Evolutionary conservation across 2,329 filamentous ascomycete genomes (phyloP).

Genomic region (Exophiala phaeomuriformis): DNA sequence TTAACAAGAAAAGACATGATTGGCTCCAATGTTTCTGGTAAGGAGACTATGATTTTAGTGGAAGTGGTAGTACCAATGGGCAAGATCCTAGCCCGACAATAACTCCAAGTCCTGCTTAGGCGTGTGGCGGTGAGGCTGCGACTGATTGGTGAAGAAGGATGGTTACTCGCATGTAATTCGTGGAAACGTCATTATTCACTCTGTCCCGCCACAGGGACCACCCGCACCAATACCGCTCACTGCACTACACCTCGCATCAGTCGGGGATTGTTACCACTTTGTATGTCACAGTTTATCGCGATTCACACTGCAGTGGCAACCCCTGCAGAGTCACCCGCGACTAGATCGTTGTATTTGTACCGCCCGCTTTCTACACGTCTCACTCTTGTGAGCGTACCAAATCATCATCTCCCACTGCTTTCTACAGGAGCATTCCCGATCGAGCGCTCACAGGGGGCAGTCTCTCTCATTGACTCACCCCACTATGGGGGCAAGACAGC

Average conservation of each 20-base stretch:
- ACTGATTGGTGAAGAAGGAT: neutral
- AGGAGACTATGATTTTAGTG: too few relatives aligned
- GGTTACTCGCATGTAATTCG: neutral
- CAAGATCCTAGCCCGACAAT: too few relatives aligned
- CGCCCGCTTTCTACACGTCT: neutral
- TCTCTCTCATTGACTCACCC: constrained; percentile 1
- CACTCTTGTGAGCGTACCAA: neutral
- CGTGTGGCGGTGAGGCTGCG: too few relatives aligned
- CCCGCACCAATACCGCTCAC: too few relatives aligned
- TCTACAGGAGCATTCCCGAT: neutral
- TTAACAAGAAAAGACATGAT: too few relatives aligned
- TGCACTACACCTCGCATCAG: too few relatives aligned
- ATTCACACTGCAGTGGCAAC: neutral
- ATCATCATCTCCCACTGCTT: neutral
- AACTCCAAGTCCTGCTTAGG: too few relatives aligned
- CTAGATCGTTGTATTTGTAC: neutral
- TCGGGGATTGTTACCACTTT: neutral
- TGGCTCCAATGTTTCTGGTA: too few relatives aligned
- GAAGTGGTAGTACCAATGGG: too few relatives aligned
- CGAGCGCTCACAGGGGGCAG: neutral
- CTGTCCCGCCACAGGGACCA: too few relatives aligned
- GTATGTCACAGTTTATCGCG: neutral
- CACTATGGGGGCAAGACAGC: constrained; percentile 25
- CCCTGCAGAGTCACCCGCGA: neutral
- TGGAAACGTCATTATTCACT: neutral